These are phyloP conservation scores for Staphylotrichum longicolle DNA, from an alignment of 495 filamentous ascomycete species.

Conservation along the genomic window DNA sequence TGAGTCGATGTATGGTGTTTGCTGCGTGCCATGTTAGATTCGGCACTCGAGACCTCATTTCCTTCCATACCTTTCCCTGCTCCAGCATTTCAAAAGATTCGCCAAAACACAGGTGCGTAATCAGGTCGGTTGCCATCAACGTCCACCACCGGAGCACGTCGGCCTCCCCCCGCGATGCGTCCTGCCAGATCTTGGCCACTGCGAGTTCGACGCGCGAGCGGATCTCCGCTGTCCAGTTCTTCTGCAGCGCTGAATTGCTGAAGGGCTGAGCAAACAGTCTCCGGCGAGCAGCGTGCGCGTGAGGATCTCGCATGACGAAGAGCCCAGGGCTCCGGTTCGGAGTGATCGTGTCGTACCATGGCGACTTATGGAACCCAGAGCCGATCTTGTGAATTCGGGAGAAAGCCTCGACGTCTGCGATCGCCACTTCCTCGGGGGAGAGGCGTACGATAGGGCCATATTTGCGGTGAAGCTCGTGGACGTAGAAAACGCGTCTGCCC, in stretches of 20 bases:
- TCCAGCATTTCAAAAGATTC: background rate
- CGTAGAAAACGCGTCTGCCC: background rate
- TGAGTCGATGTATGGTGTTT: constrained; percentile 1
- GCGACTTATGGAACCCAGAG: background rate
- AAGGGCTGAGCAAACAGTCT: background rate
- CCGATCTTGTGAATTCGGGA: background rate
- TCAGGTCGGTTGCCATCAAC: background rate
- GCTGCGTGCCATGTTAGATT: background rate
- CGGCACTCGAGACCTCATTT: background rate
- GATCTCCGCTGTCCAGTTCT: background rate
- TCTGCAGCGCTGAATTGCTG: background rate
- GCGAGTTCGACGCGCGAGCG: background rate
- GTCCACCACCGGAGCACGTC: constrained; percentile 1
- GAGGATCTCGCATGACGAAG: background rate
- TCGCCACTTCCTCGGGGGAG: background rate
- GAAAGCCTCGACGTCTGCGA: background rate
- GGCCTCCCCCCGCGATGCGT: background rate
- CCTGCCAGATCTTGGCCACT: background rate
- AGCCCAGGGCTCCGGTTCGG: background rate
- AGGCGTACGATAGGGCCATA: background rate
- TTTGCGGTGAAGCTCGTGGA: background rate
- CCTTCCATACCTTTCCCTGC: background rate
- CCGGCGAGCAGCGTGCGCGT: background rate
- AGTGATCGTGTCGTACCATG: background rate
- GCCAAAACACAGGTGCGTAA: background rate